Conservation (phyloP, 1,284 basidiomycete species). For the Papiliotrema flavescens region DNA sequence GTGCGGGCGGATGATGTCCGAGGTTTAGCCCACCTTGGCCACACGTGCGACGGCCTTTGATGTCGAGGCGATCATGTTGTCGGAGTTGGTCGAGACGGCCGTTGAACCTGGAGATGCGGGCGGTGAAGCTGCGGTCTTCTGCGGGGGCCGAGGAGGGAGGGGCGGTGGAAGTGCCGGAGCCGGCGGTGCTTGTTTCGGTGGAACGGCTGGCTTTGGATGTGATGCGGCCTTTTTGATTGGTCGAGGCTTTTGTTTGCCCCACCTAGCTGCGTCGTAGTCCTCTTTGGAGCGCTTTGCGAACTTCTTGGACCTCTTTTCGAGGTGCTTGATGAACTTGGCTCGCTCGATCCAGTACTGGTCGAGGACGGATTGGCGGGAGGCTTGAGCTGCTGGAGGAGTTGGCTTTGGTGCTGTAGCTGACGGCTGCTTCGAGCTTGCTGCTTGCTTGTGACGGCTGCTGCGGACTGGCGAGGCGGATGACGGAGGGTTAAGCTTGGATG, state of each 20-base stretch:
- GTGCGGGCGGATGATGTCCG: not conserved
- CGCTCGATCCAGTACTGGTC: slow-evolving; percentile 30
- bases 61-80: not conserved
- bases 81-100: not conserved
- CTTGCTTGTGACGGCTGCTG: not conserved
- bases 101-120: slow-evolving; percentile 12
- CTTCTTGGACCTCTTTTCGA: slow-evolving; percentile 27
- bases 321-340: slow-evolving; percentile 29
- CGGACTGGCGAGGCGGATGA: not conserved
- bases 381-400: not conserved
- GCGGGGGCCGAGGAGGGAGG: not conserved
- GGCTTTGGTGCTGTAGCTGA: no score
- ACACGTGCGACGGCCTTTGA: not conserved
- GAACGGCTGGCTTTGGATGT: slow-evolving; percentile 1
- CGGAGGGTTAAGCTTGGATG: not conserved
- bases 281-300: slow-evolving; percentile 21
- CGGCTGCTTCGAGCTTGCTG: not conserved
- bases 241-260: slow-evolving; percentile 8
- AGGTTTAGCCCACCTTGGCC: not conserved
- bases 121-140: not conserved
- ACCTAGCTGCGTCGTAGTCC: slow-evolving; percentile 11
- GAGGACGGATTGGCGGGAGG: slow-evolving; percentile 7
- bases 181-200: not conserved
- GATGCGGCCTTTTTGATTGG: not conserved
- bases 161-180: not conserved